Percentiles rank a stretch among this genome's conserved stretches.
phyloP scores from a whole-genome alignment of 352 stramenopile species.

The Phytophthora pseudosyringae region DNA sequence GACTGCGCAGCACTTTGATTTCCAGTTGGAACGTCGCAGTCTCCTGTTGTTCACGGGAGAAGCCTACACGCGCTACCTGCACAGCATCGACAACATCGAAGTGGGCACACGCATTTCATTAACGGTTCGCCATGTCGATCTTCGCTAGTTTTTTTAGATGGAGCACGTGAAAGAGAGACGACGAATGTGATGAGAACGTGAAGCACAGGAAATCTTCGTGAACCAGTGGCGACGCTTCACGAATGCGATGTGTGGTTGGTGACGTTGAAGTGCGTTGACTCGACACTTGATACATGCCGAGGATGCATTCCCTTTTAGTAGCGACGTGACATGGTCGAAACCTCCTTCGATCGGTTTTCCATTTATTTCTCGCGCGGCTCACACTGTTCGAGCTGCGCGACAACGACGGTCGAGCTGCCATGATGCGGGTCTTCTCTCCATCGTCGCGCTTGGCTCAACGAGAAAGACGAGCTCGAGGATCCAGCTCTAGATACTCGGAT shows the following conservation, averaged over 20 bases:
- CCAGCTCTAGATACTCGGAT: constrained; percentile 2
- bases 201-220: neutral
- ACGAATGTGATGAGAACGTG: neutral
- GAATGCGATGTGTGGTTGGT: constrained; percentile 9
- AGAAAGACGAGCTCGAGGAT: constrained; percentile 13
- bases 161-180: neutral
- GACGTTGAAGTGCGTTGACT: constrained; percentile 12
- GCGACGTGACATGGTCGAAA: constrained; percentile 16
- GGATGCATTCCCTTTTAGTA: constrained; percentile 16
- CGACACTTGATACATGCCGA: constrained; percentile 15
- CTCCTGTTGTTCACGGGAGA: constrained; percentile 64
- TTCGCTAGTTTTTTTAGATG: constrained; percentile 7
- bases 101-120: constrained; percentile 57
- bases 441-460: constrained; percentile 11
- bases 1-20: constrained; percentile 36
- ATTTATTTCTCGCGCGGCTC: constrained; percentile 14
- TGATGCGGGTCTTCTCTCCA: constrained; percentile 13
- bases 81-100: constrained; percentile 68
- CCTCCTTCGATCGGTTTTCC: constrained; percentile 23
- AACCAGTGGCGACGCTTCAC: constrained; percentile 23
- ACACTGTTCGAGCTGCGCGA: constrained; percentile 20
- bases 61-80: constrained; percentile 63
- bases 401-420: constrained; percentile 10
- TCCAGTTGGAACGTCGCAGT: constrained; percentile 57
- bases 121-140: constrained; percentile 61